These are phyloP conservation scores for Capronia epimyces DNA, from an alignment of 2,329 filamentous ascomycete genomes.

Conservation along the genomic window DNA sequence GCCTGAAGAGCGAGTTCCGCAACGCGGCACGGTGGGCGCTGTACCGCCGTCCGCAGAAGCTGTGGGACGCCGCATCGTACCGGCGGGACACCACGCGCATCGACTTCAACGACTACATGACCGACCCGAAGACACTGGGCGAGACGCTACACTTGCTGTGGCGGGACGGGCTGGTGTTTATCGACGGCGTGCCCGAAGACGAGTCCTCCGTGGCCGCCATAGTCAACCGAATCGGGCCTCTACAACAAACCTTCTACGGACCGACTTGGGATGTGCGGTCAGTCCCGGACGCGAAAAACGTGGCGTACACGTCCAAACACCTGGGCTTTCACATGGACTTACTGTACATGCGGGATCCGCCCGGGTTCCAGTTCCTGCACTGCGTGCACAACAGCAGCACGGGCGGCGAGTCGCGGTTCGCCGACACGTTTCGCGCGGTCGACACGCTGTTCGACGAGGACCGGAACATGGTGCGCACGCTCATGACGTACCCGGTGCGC, in stretches of 20 bases:
- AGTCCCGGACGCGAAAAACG: slow-evolving; percentile 78
- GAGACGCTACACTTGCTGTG: slow-evolving; percentile 58
- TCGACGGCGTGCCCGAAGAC: slow-evolving; percentile 66
- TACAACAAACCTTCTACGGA: slow-evolving; percentile 88
- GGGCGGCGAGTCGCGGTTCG: slow-evolving; percentile 83
- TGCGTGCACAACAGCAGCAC: slow-evolving; percentile 73
- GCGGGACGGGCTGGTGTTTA: slow-evolving; percentile 67
- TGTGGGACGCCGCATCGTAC: slow-evolving; percentile 42
- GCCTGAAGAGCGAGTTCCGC: slow-evolving; percentile 15
- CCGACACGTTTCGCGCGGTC: slow-evolving; percentile 64
- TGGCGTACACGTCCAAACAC: slow-evolving; percentile 78
- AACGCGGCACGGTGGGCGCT: slow-evolving; percentile 27
- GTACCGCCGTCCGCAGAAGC: slow-evolving; percentile 36
- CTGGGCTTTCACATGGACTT: slow-evolving; percentile 92
- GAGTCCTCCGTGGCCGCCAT: slow-evolving; percentile 63
- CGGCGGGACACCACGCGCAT: slow-evolving; percentile 51
- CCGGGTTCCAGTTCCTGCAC: slow-evolving; percentile 80
- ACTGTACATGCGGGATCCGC: slow-evolving; percentile 74
- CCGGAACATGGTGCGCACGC: slow-evolving; percentile 30
- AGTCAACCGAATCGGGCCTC: slow-evolving; percentile 64
- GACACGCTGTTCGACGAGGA: slow-evolving; percentile 34
- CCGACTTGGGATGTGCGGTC: slow-evolving; percentile 82
- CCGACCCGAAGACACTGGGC: slow-evolving; percentile 52
- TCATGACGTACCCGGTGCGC: slow-evolving; percentile 18
- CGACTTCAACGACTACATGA: slow-evolving; percentile 67